phyloP scores from a whole-genome alignment of 73 alveolate genomes.

The Diophrys appendiculata region DNA sequence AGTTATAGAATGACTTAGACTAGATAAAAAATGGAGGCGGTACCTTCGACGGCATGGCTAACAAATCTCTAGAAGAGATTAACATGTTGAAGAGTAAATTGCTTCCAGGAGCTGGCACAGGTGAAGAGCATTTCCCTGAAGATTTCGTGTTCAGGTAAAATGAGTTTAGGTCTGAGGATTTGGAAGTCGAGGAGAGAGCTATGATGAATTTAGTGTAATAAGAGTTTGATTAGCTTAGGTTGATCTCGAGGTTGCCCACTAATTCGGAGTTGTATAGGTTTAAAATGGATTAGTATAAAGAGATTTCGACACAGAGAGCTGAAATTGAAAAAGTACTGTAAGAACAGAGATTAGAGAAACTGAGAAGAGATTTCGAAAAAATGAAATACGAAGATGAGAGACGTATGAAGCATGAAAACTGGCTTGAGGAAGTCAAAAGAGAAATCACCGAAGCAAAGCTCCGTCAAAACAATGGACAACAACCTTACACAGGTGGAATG shows the following conservation, averaged over 20 bases:
- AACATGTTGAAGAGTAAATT: constrained; percentile 16
- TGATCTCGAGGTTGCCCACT: constrained; percentile 73
- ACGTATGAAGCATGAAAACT: constrained; percentile 77
- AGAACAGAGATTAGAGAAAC: constrained; percentile 79
- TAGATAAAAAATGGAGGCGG: not conserved
- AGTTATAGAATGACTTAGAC: not conserved
- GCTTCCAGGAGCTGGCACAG: constrained; percentile 32
- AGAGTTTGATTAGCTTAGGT: constrained; percentile 76
- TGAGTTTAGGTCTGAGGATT: constrained; percentile 81
- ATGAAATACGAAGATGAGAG: constrained; percentile 82
- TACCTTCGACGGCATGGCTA: constrained; percentile 4
- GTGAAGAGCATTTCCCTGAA: constrained; percentile 56
- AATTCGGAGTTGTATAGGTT: constrained; percentile 81
- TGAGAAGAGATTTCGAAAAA: constrained; percentile 83
- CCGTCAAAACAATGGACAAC: constrained; percentile 6
- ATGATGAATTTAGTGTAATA: constrained; percentile 62
- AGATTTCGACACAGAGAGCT: constrained; percentile 75
- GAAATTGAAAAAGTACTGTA: constrained; percentile 85
- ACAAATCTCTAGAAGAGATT: constrained; percentile 10
- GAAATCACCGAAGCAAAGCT: constrained; percentile 74
- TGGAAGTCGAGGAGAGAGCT: constrained; percentile 86
- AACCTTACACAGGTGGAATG: not conserved
- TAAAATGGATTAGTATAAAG: constrained; percentile 85
- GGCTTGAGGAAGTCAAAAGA: constrained; percentile 85
- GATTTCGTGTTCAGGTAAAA: constrained; percentile 68